A percentile compares a stretch with the other conserved stretches of the same genome.
Conservation (phyloP, 192 early-diverging fungal species). For the Phycomyces blakesleeanus region DNA sequence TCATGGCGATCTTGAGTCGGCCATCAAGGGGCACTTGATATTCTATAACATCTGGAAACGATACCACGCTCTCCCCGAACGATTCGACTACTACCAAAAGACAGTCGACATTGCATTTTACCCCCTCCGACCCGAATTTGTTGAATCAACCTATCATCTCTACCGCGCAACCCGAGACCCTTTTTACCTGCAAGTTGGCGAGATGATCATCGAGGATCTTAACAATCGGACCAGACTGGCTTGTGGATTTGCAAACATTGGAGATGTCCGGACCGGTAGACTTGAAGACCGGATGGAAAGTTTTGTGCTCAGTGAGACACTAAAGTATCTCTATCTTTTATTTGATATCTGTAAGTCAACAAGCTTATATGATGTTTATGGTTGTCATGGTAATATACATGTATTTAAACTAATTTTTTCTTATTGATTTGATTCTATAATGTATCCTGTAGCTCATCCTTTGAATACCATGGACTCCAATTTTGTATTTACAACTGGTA, state of each 20-base stretch:
- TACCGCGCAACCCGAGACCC: conserved; percentile 88
- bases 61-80: conserved; percentile 83
- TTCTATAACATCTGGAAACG: conserved; percentile 86
- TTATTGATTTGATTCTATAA: no score
- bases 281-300: conserved; percentile 92
- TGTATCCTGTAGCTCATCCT: conserved; percentile 58
- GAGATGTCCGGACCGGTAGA: conserved; percentile 56
- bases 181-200: conserved; percentile 88
- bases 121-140: conserved; percentile 88
- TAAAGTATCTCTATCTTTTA: conserved; percentile 96
- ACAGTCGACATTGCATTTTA: conserved; percentile 68
- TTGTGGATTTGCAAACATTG: conserved; percentile 81
- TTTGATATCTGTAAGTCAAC: conserved; percentile 70
- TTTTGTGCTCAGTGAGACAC: conserved; percentile 89
- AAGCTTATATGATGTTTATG: not conserved
- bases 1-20: conserved; percentile 81
- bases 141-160: conserved; percentile 91
- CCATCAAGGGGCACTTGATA: conserved; percentile 76
- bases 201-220: conserved; percentile 80
- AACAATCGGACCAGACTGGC: conserved; percentile 59
- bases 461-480: conserved; percentile 70
- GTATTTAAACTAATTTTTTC: no score
- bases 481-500: conserved; percentile 85
- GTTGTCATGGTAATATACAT: no score
- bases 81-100: conserved; percentile 73